These are phyloP conservation scores for Xylariaceae sp. DNA, from an alignment of 2,329 filamentous ascomycete genomes.

Conservation along the genomic window DNA sequence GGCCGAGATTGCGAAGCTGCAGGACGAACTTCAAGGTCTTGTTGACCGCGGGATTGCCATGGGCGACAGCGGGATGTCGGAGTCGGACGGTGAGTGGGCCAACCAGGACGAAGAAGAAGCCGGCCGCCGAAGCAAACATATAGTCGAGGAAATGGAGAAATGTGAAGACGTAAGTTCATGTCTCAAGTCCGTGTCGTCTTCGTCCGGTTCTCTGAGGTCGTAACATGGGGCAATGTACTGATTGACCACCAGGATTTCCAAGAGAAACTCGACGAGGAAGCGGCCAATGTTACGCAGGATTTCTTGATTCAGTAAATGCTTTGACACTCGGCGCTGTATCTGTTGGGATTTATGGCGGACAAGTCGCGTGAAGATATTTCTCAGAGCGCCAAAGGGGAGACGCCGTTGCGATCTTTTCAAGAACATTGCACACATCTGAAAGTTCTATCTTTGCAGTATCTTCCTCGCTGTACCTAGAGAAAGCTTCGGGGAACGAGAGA, in stretches of 20 bases:
- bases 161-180: constrained; percentile 28
- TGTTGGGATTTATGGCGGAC: constrained; percentile 4
- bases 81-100: constrained; percentile 13
- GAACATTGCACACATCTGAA: constrained; percentile 4
- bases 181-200: constrained; percentile 4
- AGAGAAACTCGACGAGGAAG: constrained; percentile 25
- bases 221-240: constrained; percentile 24
- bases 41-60: constrained; percentile 5
- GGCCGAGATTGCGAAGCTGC: constrained; percentile 21
- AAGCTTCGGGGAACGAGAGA: too few relatives aligned
- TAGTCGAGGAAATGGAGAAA: constrained; percentile 26
- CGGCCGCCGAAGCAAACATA: constrained; percentile 21
- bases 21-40: constrained; percentile 5
- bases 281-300: constrained; percentile 23
- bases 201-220: constrained; percentile 19
- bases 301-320: constrained; percentile 18
- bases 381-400: constrained; percentile 15
- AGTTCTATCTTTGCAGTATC: neutral
- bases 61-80: constrained; percentile 19
- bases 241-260: constrained; percentile 28
- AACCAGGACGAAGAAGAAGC: constrained; percentile 20
- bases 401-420: constrained; percentile 9
- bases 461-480: too few relatives aligned
- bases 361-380: constrained; percentile 16
- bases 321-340: constrained; percentile 5